These are phyloP conservation scores for Amborella trichopoda DNA, from an alignment of 164 flowering plant species.

Conservation along the genomic window DNA sequence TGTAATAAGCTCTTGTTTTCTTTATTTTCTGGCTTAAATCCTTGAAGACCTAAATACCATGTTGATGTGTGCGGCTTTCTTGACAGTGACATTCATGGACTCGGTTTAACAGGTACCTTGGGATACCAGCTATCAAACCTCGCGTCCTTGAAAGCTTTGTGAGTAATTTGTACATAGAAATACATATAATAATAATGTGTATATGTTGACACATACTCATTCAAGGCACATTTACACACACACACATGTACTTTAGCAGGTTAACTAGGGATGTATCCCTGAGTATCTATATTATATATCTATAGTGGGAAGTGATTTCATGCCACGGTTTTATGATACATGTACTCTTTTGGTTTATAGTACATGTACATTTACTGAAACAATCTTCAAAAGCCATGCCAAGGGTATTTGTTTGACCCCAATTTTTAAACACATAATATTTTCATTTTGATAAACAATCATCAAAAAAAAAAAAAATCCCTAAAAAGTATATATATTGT, in stretches of 20 bases:
- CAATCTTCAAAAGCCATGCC: too few relatives aligned
- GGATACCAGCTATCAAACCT: conserved; percentile 70
- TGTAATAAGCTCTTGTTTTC: conserved; percentile 21
- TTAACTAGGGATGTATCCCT: too few relatives aligned
- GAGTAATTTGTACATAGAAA: conserved; percentile 12
- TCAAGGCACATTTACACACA: background rate
- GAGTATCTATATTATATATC: too few relatives aligned
- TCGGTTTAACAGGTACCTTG: conserved; percentile 74
- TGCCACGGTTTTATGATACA: too few relatives aligned
- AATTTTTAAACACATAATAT: too few relatives aligned
- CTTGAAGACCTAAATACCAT: background rate
- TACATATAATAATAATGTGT: background rate
- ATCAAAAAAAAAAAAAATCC: too few relatives aligned
- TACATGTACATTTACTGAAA: too few relatives aligned
- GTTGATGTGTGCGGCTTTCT: background rate
- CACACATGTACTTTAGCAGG: background rate
- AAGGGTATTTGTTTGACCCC: too few relatives aligned
- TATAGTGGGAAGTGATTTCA: too few relatives aligned
- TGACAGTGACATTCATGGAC: conserved; percentile 53
- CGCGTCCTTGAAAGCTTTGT: conserved; percentile 53
- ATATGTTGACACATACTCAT: background rate
- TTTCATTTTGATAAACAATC: too few relatives aligned
- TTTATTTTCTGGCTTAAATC: background rate
- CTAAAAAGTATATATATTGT: too few relatives aligned
- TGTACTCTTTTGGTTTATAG: too few relatives aligned